Evolutionary conservation across 495 filamentous ascomycete genomes (phyloP), one percentile per base, ranked within the genome.

Genomic region (Penicillium flavigenum): DNA sequence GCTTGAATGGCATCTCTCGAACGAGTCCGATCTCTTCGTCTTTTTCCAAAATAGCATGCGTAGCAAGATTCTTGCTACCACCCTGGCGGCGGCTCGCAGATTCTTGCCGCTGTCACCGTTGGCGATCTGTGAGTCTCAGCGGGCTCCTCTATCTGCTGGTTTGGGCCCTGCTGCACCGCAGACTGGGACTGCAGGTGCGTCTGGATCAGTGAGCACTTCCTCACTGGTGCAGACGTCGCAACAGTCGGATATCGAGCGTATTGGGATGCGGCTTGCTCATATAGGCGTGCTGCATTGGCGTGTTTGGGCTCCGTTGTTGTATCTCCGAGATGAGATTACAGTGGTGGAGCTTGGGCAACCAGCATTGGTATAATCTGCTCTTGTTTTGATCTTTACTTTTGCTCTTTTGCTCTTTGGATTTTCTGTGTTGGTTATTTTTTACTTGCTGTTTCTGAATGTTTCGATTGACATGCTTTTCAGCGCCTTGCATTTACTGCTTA

Each of bases 231-330:
- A 54, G 34, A 61, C 65, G 32, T 67, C 66, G 3, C 73, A 72
- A 19, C 66, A 76, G 42, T 78, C 73, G 26, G 82, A 83, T 51
- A 70, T 89, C 17, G 81, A 83, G 45, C 84, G 90, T 51, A 83
- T 93, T 63, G 83, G 88, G 2, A 84, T 82, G 55, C 84, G 88
- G 29, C 75, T 94, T 39, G 85, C 90, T 11, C 92, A 95, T 62
- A 82, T 96, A 42, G 83, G 85, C 9, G 79, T 91, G 19, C 72
- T 96, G 22, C 91, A 96, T 69, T 96, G 91, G 91, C 79, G 87
- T 48, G 86, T 95, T 3, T 96, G 91, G 91, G 86, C 83, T 6
- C 84, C 85, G 31, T 71, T 90, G 46, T 81, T 84, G 1, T 95
- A 90, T 66, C 67, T 76, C 16, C 65, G 68, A 20, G 75, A 76